Base-by-base conservation (phyloP, 2,329 filamentous ascomycete genomes). In the Sporothrix sp. region DNA sequence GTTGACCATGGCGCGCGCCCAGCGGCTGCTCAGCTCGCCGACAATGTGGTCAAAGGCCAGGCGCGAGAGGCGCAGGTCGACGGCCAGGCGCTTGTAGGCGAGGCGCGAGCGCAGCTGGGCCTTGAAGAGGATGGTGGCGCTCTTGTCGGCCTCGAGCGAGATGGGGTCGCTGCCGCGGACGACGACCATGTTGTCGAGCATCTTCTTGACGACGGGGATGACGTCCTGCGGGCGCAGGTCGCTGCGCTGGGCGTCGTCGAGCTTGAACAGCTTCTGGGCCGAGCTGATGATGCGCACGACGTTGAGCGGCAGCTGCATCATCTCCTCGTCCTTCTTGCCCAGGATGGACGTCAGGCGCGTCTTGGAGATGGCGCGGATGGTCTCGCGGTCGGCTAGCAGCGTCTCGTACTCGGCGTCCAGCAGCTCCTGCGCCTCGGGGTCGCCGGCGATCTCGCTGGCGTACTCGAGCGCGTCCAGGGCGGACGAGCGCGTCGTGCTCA, bases 301-400 rank as follows among this genome's bases (percentile, higher is more conserved):
- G 65, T 98, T 98, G 58, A 98, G 80, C 18, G 93, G 93, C 52
- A 98, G 74, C 62, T 96, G 90, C 77, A 95, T 88, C 65, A 79
- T 80, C 60, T 93, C 85, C 43, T 93, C 86, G 48, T 87, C 84
- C 65, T 87, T 84, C 67, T 85, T 76, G 48, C 57, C 57, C 48
- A 57, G 37, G 21, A 57, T 56, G 33, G 30, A 49, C 11, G 13
- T 53, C 6, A 58, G 48, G 2, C 57, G 55, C 39, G 75, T 67
- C 51, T 66, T 73, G 59, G 81, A 84, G 58, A 88, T 79, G 23
- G 71, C 64, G 47, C 93, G 85, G 37, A 97, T 74, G 62, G 82
- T 81, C 9, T 78, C 75, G 48, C 93, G 85, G 62, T 93, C 88
- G n/a, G 73, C 71, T 39, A 78, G 63, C 42, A 98, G 75, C 13